A percentile compares a stretch with the other conserved stretches of the same genome.
Evolutionary conservation across 176 grass and related monocot species (phyloP).

Genomic region (Dendrocalamus sinicus): DNA sequence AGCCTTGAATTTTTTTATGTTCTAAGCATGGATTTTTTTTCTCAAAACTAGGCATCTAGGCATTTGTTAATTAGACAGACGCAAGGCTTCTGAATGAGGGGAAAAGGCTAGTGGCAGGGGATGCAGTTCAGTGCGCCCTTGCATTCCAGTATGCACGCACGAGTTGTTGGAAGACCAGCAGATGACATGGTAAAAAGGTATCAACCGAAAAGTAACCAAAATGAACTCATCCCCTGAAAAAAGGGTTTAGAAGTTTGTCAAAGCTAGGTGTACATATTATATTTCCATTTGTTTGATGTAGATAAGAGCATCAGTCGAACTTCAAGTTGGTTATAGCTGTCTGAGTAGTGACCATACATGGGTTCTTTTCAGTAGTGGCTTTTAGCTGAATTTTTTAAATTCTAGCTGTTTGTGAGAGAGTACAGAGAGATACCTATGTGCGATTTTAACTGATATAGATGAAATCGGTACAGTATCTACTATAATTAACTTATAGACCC

Average conservation of each 20-base stretch:
- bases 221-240: neutral
- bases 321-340: neutral
- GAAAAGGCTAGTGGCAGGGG: neutral
- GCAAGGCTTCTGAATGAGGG: neutral
- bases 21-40: neutral
- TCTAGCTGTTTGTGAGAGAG: too few relatives aligned
- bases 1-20: neutral
- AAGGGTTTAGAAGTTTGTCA: neutral
- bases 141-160: neutral
- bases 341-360: too few relatives aligned
- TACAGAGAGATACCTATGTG: fast-evolving
- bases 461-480: too few relatives aligned
- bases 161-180: neutral
- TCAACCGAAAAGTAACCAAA: too few relatives aligned
- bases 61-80: neutral
- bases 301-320: neutral
- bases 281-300: neutral
- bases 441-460: too few relatives aligned
- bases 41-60: neutral
- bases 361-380: too few relatives aligned
- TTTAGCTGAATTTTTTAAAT: too few relatives aligned
- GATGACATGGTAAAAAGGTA: neutral
- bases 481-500: too few relatives aligned
- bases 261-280: neutral
- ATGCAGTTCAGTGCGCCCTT: neutral